These are phyloP conservation scores for Lojkania enalia DNA, from an alignment of 2,329 filamentous ascomycete species.

Conservation along the genomic window DNA sequence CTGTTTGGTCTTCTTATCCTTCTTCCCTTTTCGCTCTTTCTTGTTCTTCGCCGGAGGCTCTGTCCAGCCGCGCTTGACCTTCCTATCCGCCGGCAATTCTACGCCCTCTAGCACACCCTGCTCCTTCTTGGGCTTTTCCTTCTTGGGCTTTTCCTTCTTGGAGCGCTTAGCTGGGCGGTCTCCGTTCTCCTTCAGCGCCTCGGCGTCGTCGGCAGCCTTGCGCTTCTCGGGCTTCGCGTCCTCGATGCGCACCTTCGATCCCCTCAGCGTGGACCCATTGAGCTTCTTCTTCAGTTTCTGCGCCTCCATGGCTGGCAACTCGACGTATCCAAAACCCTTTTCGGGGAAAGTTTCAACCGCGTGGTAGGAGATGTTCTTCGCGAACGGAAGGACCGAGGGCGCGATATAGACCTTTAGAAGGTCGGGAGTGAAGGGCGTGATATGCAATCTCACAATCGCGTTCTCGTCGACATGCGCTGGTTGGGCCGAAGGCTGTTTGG, in stretches of 20 bases:
- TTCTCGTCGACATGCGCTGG: conserved; percentile 18
- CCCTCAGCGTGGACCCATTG: conserved; percentile 82
- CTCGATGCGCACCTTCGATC: conserved; percentile 82
- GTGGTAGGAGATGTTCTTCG: conserved; percentile 87
- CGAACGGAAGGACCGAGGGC: conserved; percentile 64
- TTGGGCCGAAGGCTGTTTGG: conserved; percentile 14
- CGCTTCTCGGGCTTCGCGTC: conserved; percentile 70
- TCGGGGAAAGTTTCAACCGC: conserved; percentile 85
- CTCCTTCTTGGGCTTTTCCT: conserved; percentile 52
- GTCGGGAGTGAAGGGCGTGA: conserved; percentile 79
- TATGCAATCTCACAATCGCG: conserved; percentile 68
- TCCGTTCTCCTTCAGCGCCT: conserved; percentile 40
- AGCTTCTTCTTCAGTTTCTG: conserved; percentile 91
- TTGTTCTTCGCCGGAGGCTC: conserved; percentile 59
- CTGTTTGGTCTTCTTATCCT: conserved; percentile 58
- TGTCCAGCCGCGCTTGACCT: conserved; percentile 89
- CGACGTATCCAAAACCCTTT: conserved; percentile 85
- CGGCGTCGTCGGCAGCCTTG: conserved; percentile 42
- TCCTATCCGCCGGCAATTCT: conserved; percentile 71
- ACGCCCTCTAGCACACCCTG: conserved; percentile 66
- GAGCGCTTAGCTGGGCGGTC: conserved; percentile 53
- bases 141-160: conserved; percentile 48
- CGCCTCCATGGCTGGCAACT: conserved; percentile 78
- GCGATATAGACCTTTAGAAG: conserved; percentile 75
- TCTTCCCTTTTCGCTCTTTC: conserved; percentile 53